Evolutionary conservation across 768 basidiomycete genomes (phyloP).

Genomic region (Sarcodon aspratus): DNA sequence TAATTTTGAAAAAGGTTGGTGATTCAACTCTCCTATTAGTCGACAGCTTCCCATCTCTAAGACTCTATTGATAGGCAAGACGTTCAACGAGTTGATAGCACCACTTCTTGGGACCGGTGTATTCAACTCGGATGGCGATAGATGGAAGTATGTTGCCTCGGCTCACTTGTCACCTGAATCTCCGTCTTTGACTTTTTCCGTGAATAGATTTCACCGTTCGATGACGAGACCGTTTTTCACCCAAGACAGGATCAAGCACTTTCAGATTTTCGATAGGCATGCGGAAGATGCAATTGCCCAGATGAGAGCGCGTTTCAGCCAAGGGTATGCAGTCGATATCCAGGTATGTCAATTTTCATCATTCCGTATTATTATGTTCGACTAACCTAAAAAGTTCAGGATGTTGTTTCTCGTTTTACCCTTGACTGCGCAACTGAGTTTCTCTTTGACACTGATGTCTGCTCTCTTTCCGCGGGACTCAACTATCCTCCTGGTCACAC

Average conservation of each 20-base stretch:
- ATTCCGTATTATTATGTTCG: conserved; percentile 5
- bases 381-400: conserved; percentile 7
- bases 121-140: conserved; percentile 49
- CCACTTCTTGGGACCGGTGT: conserved; percentile 45
- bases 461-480: conserved; percentile 12
- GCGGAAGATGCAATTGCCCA: conserved; percentile 33
- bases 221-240: conserved; percentile 9
- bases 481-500: conserved; percentile 13
- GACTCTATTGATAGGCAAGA: conserved; percentile 8
- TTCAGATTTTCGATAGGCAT: conserved; percentile 48
- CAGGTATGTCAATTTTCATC: conserved; percentile 25
- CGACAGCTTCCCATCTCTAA: conserved; percentile 5
- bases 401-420: conserved; percentile 14
- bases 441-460: conserved; percentile 17
- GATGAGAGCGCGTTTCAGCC: conserved; percentile 27
- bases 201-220: conserved; percentile 41
- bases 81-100: conserved; percentile 10
- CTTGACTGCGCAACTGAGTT: conserved; percentile 21
- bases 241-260: conserved; percentile 47
- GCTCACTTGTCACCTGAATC: too few species aligned
- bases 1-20: conserved; percentile 27
- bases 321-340: conserved; percentile 44
- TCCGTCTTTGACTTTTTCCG: too few species aligned
- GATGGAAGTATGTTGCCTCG: conserved; percentile 49
- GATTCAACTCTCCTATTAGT: neutral